Evolutionary conservation across 306 rosid genomes (phyloP).

Genomic region (Crotalaria pallida): DNA sequence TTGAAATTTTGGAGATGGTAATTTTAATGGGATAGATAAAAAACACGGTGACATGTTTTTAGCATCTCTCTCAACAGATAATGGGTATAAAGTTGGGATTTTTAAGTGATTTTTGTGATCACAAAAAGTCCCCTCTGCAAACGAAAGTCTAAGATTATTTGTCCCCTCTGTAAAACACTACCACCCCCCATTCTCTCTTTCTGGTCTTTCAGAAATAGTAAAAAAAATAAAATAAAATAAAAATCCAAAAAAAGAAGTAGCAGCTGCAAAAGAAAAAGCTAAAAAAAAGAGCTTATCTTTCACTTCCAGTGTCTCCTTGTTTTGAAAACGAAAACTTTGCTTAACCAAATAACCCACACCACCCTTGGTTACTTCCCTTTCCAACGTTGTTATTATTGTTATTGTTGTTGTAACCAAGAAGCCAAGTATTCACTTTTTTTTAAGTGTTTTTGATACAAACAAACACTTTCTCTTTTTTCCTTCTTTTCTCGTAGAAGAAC

Average conservation of each 20-base stretch:
- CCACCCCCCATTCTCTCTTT: background rate
- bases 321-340: conserved; percentile 18
- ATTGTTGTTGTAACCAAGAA: conserved; percentile 26
- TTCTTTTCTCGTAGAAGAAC: no score
- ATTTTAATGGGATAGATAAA: no score
- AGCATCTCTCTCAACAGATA: no score
- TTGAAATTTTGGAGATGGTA: no score
- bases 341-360: conserved; percentile 2
- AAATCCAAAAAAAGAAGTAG: conserved; percentile 14
- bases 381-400: conserved; percentile 19
- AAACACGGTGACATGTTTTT: no score
- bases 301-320: background rate
- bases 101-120: background rate
- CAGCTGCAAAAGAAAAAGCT: conserved; percentile 13
- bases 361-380: conserved; percentile 22
- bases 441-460: conserved; percentile 18
- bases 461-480: background rate
- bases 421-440: conserved; percentile 35
- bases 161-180: conserved; percentile 23
- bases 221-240: conserved; percentile 22
- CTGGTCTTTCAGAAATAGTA: conserved; percentile 28
- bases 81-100: background rate
- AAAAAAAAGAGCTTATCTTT: conserved; percentile 17
- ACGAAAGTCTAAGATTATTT: conserved; percentile 24
- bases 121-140: no score